A percentile compares a stretch with the other conserved stretches of the same genome.
These are phyloP conservation scores for Cyclocybe aegerita DNA, from an alignment of 768 basidiomycete species.

Conservation along the genomic window DNA sequence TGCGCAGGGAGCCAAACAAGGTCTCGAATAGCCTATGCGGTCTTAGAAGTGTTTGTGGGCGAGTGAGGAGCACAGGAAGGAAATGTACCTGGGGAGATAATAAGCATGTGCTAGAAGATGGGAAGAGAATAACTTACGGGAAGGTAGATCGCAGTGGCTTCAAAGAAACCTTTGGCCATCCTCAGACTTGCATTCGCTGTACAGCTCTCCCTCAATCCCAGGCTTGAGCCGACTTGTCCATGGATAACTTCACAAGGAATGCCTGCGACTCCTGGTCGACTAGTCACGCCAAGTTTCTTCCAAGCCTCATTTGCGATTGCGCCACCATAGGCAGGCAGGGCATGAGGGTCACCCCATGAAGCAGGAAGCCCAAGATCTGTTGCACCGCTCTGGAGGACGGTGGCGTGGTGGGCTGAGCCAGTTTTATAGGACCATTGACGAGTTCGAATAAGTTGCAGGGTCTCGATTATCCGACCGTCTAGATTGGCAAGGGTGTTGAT, in stretches of 20 bases:
- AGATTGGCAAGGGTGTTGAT: conserved; percentile 69
- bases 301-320: conserved; percentile 48
- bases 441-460: conserved; percentile 52
- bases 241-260: conserved; percentile 79
- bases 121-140: conserved; percentile 49
- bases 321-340: conserved; percentile 66
- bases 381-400: conserved; percentile 47
- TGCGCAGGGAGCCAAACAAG: conserved; percentile 54
- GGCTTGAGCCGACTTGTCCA: conserved; percentile 43
- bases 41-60: conserved; percentile 51
- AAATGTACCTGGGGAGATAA: conserved; percentile 60
- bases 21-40: conserved; percentile 40
- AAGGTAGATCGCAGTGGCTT: conserved; percentile 66
- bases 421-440: conserved; percentile 61
- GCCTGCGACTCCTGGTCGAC: conserved; percentile 59
- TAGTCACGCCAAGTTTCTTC: conserved; percentile 53
- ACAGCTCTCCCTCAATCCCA: conserved; percentile 57
- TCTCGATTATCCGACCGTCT: conserved; percentile 55
- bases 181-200: conserved; percentile 56
- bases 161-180: conserved; percentile 53
- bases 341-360: conserved; percentile 60
- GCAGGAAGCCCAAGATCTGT: conserved; percentile 56
- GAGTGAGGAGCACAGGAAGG: conserved; percentile 61
- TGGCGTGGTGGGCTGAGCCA: conserved; percentile 35
- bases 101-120: conserved; percentile 2